Conservation (phyloP, 73 alveolate genomes). For the Blepharisma stoltei region DNA sequence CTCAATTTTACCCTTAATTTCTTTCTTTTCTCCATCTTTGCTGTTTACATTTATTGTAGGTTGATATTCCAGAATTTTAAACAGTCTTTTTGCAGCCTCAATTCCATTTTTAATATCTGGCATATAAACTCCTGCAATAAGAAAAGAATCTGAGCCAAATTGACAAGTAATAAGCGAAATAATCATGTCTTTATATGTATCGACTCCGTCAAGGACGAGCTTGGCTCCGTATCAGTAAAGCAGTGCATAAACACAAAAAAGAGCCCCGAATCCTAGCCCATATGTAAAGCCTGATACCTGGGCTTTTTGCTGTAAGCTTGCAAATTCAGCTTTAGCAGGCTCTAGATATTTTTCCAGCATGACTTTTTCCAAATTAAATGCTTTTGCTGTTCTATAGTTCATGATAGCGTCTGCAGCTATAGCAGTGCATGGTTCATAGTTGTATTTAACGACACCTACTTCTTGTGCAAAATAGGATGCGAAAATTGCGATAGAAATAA, state of each 20-base stretch:
- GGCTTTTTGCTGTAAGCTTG: neutral
- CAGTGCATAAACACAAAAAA: conserved; percentile 45
- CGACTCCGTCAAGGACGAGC: conserved; percentile 32
- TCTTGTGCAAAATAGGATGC: conserved; percentile 30
- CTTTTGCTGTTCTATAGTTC: conserved; percentile 53
- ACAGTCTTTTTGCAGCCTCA: conserved; percentile 50
- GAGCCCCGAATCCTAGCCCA: conserved; percentile 50
- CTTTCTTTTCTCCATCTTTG: conserved; percentile 18
- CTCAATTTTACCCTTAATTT: conserved; percentile 70
- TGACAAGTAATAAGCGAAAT: conserved; percentile 6
- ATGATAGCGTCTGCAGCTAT: conserved; percentile 61
- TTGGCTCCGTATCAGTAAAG: conserved; percentile 59
- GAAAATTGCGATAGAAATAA: conserved; percentile 34
- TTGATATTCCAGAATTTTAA: conserved; percentile 38
- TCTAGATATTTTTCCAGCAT: conserved; percentile 33
- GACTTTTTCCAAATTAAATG: conserved; percentile 49
- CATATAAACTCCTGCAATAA: neutral
- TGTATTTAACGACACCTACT: conserved; percentile 7
- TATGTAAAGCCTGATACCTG: conserved; percentile 19
- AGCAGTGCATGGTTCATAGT: conserved; percentile 37
- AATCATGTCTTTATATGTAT: conserved; percentile 25
- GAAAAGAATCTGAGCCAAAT: neutral
- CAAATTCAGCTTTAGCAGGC: conserved; percentile 11
- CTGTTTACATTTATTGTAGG: conserved; percentile 6
- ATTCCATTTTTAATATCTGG: conserved; percentile 40